phyloP scores from a whole-genome alignment of 768 basidiomycete genomes.

The Aureoboletus auriporus region DNA sequence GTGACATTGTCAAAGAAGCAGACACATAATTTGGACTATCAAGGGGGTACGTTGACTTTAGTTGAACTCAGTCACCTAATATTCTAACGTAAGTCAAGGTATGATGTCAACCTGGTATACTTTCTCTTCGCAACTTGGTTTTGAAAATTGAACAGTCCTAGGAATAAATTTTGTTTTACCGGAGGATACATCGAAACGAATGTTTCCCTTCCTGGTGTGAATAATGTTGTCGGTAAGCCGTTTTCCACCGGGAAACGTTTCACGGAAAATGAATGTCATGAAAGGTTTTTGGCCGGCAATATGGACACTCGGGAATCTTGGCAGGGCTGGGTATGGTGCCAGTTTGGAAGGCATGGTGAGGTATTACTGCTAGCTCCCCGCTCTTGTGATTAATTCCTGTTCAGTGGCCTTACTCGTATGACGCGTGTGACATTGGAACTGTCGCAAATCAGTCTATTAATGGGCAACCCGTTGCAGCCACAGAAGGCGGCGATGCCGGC shows the following conservation, averaged over 20 bases:
- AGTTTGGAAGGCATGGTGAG: constrained; percentile 49
- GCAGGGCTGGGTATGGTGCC: constrained; percentile 70
- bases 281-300: constrained; percentile 50
- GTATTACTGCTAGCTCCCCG: not conserved
- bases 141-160: constrained; percentile 19
- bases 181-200: constrained; percentile 70
- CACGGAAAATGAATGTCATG: constrained; percentile 1
- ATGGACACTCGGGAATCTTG: constrained; percentile 56
- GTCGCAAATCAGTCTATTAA: constrained; percentile 76
- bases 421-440: constrained; percentile 81
- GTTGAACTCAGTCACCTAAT: constrained; percentile 9
- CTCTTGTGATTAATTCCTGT: constrained; percentile 2
- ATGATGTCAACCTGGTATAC: constrained; percentile 43
- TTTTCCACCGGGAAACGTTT: not conserved
- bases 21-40: constrained; percentile 46
- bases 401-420: constrained; percentile 68
- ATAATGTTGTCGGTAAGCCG: constrained; percentile 50
- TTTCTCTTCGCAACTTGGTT: not conserved
- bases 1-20: constrained; percentile 46
- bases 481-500: constrained; percentile 49
- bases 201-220: constrained; percentile 63
- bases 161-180: constrained; percentile 91
- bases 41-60: constrained; percentile 29
- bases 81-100: constrained; percentile 39
- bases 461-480: constrained; percentile 60